A percentile compares a stretch with the other conserved stretches of the same genome.
Conservation (phyloP, 495 filamentous ascomycete species). For the Xylaria flabelliformis region DNA sequence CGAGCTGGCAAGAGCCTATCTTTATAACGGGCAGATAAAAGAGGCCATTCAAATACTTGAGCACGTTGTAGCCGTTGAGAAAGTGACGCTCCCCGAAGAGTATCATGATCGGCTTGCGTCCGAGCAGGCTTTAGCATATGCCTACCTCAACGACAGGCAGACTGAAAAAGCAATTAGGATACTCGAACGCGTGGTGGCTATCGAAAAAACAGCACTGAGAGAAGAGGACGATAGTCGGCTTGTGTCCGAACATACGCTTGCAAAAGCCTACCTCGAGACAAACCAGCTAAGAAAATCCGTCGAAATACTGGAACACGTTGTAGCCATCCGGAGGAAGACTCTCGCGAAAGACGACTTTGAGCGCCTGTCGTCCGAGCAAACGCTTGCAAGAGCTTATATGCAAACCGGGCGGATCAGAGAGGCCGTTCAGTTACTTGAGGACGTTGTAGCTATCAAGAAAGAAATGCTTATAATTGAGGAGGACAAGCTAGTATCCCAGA, state of each 20-base stretch:
- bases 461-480: not conserved
- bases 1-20: slow-evolving; percentile 39
- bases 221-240: slow-evolving; percentile 42
- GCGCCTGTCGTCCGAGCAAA: slow-evolving; percentile 39
- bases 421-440: slow-evolving; percentile 35
- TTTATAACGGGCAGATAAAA: slow-evolving; percentile 15
- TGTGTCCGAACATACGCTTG: slow-evolving; percentile 38
- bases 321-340: slow-evolving; percentile 20
- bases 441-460: not conserved
- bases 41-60: slow-evolving; percentile 47
- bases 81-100: slow-evolving; percentile 32
- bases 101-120: slow-evolving; percentile 38
- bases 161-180: slow-evolving; percentile 33
- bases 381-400: slow-evolving; percentile 41
- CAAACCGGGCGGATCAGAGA: slow-evolving; percentile 34
- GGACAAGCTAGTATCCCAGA: not conserved
- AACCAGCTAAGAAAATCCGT: slow-evolving; percentile 36
- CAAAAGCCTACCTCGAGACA: slow-evolving; percentile 37
- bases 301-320: slow-evolving; percentile 40
- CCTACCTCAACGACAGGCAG: slow-evolving; percentile 38
- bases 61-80: slow-evolving; percentile 42
- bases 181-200: slow-evolving; percentile 42
- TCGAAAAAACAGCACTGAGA: slow-evolving; percentile 31
- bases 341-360: slow-evolving; percentile 35
- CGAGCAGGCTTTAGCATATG: slow-evolving; percentile 39